phyloP scores from a whole-genome alignment of 352 stramenopile species.

The Elongisporangium anandrum region DNA sequence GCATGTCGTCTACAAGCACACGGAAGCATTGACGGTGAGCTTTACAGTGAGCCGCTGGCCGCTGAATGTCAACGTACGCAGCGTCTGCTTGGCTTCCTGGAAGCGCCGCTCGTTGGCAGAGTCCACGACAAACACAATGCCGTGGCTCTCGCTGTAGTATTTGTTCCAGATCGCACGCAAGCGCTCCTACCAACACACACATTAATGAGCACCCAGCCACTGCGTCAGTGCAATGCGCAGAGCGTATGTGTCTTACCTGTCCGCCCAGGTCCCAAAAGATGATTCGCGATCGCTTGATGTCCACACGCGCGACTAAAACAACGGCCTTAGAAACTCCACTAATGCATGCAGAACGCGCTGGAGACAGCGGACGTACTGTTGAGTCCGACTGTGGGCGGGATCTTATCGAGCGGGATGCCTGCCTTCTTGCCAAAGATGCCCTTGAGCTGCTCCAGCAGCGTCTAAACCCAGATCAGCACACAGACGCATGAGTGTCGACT shows the following conservation, averaged over 20 bases:
- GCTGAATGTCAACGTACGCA: constrained; percentile 73
- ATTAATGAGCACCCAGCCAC: background rate
- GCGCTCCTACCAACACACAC: constrained; percentile 37
- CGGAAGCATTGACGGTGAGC: background rate
- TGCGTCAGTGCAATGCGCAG: background rate
- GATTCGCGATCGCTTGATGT: constrained; percentile 80
- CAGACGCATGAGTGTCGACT: constrained; percentile 1
- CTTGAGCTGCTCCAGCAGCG: constrained; percentile 89
- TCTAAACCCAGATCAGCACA: constrained; percentile 33
- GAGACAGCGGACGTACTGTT: constrained; percentile 55
- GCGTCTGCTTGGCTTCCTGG: constrained; percentile 83
- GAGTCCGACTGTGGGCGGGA: constrained; percentile 88
- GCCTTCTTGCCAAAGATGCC: constrained; percentile 86
- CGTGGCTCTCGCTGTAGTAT: constrained; percentile 92
- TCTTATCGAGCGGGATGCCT: constrained; percentile 88
- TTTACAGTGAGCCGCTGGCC: too few relatives aligned
- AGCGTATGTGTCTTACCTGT: constrained; percentile 34
- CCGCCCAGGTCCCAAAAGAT: constrained; percentile 93
- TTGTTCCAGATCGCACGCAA: constrained; percentile 92
- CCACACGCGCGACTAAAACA: constrained; percentile 60
- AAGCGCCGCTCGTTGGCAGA: constrained; percentile 83
- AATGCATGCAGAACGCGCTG: background rate
- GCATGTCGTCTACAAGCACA: constrained; percentile 63
- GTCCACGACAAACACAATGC: constrained; percentile 90
- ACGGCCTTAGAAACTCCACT: background rate